phyloP scores from a whole-genome alignment of 2,329 filamentous ascomycete species.

The Saccharata proteae region DNA sequence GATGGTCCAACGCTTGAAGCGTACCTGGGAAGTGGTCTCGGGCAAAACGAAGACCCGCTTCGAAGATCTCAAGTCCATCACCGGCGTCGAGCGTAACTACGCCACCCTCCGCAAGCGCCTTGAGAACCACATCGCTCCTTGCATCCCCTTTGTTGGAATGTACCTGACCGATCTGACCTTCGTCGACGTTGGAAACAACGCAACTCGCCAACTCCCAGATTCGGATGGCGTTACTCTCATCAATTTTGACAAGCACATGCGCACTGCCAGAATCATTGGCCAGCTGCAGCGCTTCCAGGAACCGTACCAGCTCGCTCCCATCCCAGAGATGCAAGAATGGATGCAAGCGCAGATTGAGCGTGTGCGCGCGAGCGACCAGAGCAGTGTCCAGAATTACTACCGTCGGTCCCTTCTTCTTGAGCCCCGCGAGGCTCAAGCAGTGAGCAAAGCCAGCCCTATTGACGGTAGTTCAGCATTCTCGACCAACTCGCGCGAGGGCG shows the following conservation, averaged over 20 bases:
- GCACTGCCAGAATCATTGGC: slow-evolving; percentile 89
- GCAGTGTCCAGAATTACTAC: slow-evolving; percentile 57
- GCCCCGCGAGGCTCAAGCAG: slow-evolving; percentile 45
- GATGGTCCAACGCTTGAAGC: slow-evolving; percentile 74
- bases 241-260: slow-evolving; percentile 95
- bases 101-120: slow-evolving; percentile 72
- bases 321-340: slow-evolving; percentile 89
- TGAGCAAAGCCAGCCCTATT: slow-evolving; percentile 3
- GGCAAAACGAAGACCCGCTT: slow-evolving; percentile 71
- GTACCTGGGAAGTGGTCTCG: slow-evolving; percentile 85
- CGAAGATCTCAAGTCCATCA: slow-evolving; percentile 67
- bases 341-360: slow-evolving; percentile 68
- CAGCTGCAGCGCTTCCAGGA: slow-evolving; percentile 95
- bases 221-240: slow-evolving; percentile 63
- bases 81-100: slow-evolving; percentile 86
- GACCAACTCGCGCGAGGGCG: slow-evolving; percentile 13
- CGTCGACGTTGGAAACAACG: slow-evolving; percentile 84
- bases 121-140: slow-evolving; percentile 78
- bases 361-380: slow-evolving; percentile 54
- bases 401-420: slow-evolving; percentile 76
- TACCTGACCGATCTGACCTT: slow-evolving; percentile 95
- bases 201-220: slow-evolving; percentile 67
- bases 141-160: slow-evolving; percentile 89
- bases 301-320: slow-evolving; percentile 69
- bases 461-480: slow-evolving; percentile 12